Conservation (phyloP, 1,284 basidiomycete genomes). For the Microbotryum silenes-acaulis region DNA sequence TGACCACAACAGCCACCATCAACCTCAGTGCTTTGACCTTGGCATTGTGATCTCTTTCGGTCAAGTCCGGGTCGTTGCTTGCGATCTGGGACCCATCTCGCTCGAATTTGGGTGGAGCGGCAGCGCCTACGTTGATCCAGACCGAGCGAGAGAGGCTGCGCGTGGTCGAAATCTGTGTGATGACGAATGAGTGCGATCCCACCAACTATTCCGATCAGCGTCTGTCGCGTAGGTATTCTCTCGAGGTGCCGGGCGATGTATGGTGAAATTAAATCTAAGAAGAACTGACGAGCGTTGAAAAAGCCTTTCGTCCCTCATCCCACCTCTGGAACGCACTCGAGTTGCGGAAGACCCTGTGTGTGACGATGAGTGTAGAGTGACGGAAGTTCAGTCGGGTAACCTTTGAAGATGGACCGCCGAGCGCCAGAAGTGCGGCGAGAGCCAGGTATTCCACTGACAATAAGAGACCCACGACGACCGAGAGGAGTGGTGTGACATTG, state of each 20-base stretch:
- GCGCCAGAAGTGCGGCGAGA: no score
- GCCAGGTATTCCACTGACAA: slow-evolving; percentile 1
- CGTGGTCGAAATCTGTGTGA: slow-evolving; percentile 18
- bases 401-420: no score
- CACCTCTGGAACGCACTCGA: slow-evolving; percentile 17
- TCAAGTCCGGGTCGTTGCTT: slow-evolving; percentile 7
- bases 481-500: slow-evolving; percentile 32
- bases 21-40: slow-evolving; percentile 33
- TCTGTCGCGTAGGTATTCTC: background rate
- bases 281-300: slow-evolving; percentile 28
- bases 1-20: slow-evolving; percentile 31
- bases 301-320: slow-evolving; percentile 35
- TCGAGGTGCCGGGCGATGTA: no score
- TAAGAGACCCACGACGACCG: slow-evolving; percentile 37
- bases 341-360: background rate
- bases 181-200: background rate
- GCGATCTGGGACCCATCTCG: background rate
- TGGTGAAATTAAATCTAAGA: background rate
- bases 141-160: slow-evolving; percentile 31
- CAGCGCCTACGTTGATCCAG: slow-evolving; percentile 35
- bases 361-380: background rate
- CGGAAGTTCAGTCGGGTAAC: no score
- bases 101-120: background rate
- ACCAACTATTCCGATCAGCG: background rate
- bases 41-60: slow-evolving; percentile 23